Conservation (phyloP, 176 grass and related monocot genomes). For the bread wheat (Triticum aestivum) region DNA sequence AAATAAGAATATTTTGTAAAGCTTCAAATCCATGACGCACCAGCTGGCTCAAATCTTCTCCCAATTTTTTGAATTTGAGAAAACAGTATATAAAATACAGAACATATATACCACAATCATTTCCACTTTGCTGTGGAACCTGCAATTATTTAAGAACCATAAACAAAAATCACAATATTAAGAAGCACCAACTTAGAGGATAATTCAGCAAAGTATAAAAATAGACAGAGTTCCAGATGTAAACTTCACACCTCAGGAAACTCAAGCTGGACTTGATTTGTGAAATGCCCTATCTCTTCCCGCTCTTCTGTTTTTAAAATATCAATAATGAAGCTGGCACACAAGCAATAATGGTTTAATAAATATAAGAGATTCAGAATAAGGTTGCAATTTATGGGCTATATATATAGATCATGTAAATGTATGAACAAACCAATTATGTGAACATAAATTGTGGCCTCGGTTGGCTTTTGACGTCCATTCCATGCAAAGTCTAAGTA, state of each 20-base stretch:
- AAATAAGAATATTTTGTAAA: slow-evolving; percentile 18
- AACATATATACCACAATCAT: slow-evolving; percentile 92
- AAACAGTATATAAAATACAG: slow-evolving; percentile 79
- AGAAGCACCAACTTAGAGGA: background rate
- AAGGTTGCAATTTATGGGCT: background rate
- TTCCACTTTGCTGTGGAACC: slow-evolving; percentile 82
- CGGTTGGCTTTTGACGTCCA: too few species aligned
- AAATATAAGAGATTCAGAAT: background rate
- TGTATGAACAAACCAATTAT: background rate
- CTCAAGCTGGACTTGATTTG: slow-evolving; percentile 66
- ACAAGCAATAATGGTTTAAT: slow-evolving; percentile 3
- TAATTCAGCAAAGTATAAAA: background rate
- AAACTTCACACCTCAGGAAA: slow-evolving; percentile 64
- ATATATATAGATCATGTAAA: background rate
- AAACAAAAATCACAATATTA: background rate
- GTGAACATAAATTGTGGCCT: background rate
- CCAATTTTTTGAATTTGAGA: slow-evolving; percentile 38
- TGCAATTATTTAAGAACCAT: slow-evolving; percentile 31
- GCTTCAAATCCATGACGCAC: slow-evolving; percentile 29
- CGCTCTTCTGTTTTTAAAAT: slow-evolving; percentile 77
- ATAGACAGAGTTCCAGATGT: background rate
- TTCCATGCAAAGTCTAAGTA: too few species aligned
- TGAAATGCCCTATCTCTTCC: slow-evolving; percentile 49
- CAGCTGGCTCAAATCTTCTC: slow-evolving; percentile 16
- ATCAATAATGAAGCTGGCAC: slow-evolving; percentile 67